Evolutionary conservation across 176 grass and related monocot genomes (phyloP).

Genomic region (Hordeum marinum): DNA sequence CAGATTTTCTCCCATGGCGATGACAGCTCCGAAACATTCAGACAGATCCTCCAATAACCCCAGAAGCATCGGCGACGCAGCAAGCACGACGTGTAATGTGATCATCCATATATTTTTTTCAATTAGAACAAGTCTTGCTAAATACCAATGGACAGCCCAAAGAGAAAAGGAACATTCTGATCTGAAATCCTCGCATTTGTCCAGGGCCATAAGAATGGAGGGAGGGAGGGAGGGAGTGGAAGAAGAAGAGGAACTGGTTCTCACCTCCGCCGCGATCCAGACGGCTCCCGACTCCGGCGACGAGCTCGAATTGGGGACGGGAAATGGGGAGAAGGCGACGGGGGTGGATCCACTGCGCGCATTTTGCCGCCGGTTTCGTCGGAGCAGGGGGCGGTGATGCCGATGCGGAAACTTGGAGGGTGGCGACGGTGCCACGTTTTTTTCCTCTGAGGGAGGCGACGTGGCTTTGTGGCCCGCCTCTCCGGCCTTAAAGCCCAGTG

Average conservation of each 20-base stretch:
- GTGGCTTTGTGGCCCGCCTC: not conserved
- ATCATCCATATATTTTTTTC: no score
- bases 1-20: not conserved
- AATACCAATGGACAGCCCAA: no score
- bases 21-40: not conserved
- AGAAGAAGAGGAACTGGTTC: not conserved
- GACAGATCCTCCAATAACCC: no score
- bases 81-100: not conserved
- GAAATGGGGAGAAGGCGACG: not conserved
- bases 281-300: not conserved
- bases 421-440: not conserved
- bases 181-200: not conserved
- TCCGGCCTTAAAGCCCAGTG: not conserved
- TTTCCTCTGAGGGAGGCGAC: no score
- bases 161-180: not conserved
- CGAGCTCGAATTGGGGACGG: not conserved
- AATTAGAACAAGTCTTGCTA: no score
- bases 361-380: conserved; percentile 28
- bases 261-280: conserved; percentile 10
- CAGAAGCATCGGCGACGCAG: not conserved
- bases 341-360: conserved; percentile 10
- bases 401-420: not conserved
- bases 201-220: not conserved
- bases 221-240: no score
- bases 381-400: not conserved